Base-by-base conservation (phyloP, 371 early-diverging fungal species). In the Thermomucor indicae-seudaticae region DNA sequence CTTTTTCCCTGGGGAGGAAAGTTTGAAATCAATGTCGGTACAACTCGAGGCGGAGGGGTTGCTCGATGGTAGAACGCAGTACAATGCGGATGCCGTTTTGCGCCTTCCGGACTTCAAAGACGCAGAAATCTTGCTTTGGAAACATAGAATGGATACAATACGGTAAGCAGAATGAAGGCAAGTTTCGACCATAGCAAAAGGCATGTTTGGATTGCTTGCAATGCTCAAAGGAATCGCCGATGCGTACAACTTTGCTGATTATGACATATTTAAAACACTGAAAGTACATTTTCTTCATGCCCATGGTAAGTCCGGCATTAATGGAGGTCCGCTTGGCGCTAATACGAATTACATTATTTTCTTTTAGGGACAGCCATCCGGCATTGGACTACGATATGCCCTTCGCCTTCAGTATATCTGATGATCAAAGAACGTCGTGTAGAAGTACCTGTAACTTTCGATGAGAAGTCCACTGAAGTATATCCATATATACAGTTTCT, bases 221-320 rank as follows among this genome's bases (percentile, higher is more conserved):
- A 14, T 32, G 32, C 7, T 32, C 10, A 32, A 32, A 32, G 32
- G 10, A 14, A 7, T 32, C 10, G 32, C 49, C 29, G 25, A 49
- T 49, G 14, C 22, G n/a, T 45, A 28, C 30, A 25, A 11, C 7
- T 12, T n/a, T 11, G 46, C 29, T n/a, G 24, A 45, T 23, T 45
- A n/a, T 29, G 46, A 30, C 7, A 30, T 31, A 31, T 45, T 45
- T 19, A 45, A 29, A 24, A 29, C 14, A 19, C 29, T 45, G 29
- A 8, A 45, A 24, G 46, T 45, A 19, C 46, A 45, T 32, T 45
- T 45, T 45, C 29, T 45, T 14, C 46, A 45, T 4, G 46, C 2
- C 14, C 46, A 45, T 29, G 46, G 46, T 3, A 45, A 45, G 46
- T 6, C 30, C 23, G 43, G 10, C 2, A 45, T 45, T 24, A 30